phyloP scores from a whole-genome alignment of 2,329 filamentous ascomycete genomes.

The Neonectria magnoliae region DNA sequence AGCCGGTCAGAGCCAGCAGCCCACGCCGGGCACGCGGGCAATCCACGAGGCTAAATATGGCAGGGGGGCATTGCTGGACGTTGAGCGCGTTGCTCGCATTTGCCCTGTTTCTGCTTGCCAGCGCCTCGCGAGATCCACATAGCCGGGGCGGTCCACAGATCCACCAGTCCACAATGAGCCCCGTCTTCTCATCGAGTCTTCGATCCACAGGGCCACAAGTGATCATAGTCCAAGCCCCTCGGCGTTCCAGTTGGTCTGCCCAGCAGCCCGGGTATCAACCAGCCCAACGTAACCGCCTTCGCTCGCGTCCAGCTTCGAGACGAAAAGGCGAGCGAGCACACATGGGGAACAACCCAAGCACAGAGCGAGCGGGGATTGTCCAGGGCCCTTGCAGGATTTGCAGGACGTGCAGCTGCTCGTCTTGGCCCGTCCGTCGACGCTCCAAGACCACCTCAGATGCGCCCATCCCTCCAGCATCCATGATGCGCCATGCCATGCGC shows the following conservation, averaged over 20 bases:
- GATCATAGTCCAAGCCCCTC: neutral
- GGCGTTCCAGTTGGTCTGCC: constrained; percentile 5
- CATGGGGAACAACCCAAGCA: neutral
- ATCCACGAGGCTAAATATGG: constrained; percentile 43
- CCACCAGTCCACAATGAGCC: neutral
- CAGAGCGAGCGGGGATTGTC: constrained; percentile 33
- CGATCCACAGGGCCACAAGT: neutral
- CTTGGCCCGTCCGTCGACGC: constrained; percentile 28
- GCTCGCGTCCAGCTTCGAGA: constrained; percentile 11
- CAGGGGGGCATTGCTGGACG: constrained; percentile 36
- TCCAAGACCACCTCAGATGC: constrained; percentile 10
- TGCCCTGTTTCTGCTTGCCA: constrained; percentile 17
- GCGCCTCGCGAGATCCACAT: constrained; percentile 31
- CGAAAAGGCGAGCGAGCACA: neutral
- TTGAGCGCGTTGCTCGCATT: constrained; percentile 32
- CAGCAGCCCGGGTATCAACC: constrained; percentile 12
- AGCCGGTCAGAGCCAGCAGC: constrained; percentile 3
- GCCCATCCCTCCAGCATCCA: constrained; percentile 27
- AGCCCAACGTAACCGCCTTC: constrained; percentile 14
- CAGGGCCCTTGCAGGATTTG: constrained; percentile 21
- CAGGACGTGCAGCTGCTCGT: constrained; percentile 35
- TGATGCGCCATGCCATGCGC: constrained; percentile 33
- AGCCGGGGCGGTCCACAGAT: neutral
- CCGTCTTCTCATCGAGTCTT: neutral
- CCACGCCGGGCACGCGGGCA: constrained; percentile 40